phyloP scores from a whole-genome alignment of 352 stramenopile genomes.

The Aphanomyces cochlioides region DNA sequence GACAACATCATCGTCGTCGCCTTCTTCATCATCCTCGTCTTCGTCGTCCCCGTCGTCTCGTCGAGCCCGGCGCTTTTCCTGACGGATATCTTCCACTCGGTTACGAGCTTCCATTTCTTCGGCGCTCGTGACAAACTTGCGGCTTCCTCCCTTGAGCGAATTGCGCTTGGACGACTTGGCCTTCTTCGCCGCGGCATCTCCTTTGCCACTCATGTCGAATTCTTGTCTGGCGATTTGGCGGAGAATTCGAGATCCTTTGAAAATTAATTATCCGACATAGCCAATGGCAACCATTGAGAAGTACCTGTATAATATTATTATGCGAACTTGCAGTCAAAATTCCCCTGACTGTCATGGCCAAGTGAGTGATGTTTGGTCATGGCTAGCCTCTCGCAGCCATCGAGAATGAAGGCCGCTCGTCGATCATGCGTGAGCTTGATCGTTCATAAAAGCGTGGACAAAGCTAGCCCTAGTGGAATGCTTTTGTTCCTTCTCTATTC shows the following conservation, averaged over 20 bases:
- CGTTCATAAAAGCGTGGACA: too few species aligned
- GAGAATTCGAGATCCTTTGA: conserved; percentile 13
- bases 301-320: background rate
- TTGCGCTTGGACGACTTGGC: conserved; percentile 29
- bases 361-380: too few species aligned
- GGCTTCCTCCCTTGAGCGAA: conserved; percentile 52
- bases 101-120: conserved; percentile 81
- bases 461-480: too few species aligned
- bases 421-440: too few species aligned
- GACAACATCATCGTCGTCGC: conserved; percentile 43
- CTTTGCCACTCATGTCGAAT: conserved; percentile 25
- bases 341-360: too few species aligned
- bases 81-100: conserved; percentile 66
- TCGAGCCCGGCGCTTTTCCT: conserved; percentile 62
- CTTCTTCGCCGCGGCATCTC: conserved; percentile 27
- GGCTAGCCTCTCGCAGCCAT: too few species aligned
- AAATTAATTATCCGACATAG: conserved; percentile 5
- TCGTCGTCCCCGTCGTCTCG: conserved; percentile 46
- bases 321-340: too few species aligned
- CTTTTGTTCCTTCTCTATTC: too few species aligned
- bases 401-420: too few species aligned
- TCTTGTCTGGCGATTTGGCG: conserved; percentile 3
- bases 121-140: conserved; percentile 77
- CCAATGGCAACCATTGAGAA: conserved; percentile 7
- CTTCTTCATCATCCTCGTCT: conserved; percentile 52